phyloP scores from a whole-genome alignment of 1,284 basidiomycete genomes.

The Blastosporella zonata region DNA sequence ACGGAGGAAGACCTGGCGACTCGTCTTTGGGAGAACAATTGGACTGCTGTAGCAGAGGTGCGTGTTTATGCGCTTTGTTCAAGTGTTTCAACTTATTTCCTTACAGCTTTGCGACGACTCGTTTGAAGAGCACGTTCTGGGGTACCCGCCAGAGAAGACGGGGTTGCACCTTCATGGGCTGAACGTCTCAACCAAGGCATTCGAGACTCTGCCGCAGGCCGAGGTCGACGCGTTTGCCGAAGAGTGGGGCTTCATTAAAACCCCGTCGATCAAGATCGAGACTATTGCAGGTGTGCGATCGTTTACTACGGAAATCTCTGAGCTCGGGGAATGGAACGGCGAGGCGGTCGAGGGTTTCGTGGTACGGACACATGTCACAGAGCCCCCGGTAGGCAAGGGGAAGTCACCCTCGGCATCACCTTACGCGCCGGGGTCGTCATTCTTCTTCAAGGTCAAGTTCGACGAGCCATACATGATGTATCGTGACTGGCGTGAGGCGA shows the following conservation, averaged over 20 bases:
- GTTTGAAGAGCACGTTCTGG: conserved; percentile 97
- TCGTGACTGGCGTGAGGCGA: conserved; percentile 95
- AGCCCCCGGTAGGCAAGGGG: conserved; percentile 32
- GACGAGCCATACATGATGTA: conserved; percentile 99
- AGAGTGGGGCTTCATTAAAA: conserved; percentile 91
- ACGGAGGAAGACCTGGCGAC: conserved; percentile 75
- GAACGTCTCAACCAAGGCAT: conserved; percentile 71
- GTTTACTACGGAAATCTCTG: conserved; percentile 71
- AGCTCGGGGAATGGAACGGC: conserved; percentile 78
- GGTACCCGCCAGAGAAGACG: conserved; percentile 78
- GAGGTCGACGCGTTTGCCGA: conserved; percentile 79
- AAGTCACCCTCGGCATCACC: conserved; percentile 39
- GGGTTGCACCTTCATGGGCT: conserved; percentile 95
- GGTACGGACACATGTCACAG: conserved; percentile 72
- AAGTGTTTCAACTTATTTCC: not conserved
- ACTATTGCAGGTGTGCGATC: conserved; percentile 68
- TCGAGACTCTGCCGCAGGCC: conserved; percentile 70
- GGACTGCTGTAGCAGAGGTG: conserved; percentile 92
- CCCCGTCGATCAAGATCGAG: conserved; percentile 58
- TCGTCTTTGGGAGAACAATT: conserved; percentile 78
- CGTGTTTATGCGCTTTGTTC: conserved; percentile 15
- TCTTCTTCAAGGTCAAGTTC: conserved; percentile 99
- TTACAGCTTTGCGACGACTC: conserved; percentile 87
- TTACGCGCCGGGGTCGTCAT: conserved; percentile 76
- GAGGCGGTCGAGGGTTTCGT: conserved; percentile 96